Evolutionary conservation across 805 yeast genomes (phyloP).

Genomic region (Yueomyces sinensis): DNA sequence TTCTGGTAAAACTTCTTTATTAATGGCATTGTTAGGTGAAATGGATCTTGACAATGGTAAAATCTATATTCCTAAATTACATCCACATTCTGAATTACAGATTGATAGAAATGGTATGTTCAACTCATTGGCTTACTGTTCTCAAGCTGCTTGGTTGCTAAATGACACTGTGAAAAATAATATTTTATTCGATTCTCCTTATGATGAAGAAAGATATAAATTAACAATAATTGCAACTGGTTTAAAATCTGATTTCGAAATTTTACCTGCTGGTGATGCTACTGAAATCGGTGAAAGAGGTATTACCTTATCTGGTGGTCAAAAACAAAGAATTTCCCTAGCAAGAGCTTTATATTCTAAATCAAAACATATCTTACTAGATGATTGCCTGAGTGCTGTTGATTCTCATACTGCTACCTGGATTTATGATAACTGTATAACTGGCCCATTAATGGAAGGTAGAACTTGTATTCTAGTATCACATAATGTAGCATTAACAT

Average conservation of each 20-base stretch:
- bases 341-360: conserved; percentile 90
- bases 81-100: conserved; percentile 57
- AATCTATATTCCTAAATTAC: conserved; percentile 67
- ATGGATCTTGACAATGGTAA: conserved; percentile 65
- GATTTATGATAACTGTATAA: conserved; percentile 83
- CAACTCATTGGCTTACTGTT: conserved; percentile 89
- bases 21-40: conserved; percentile 87
- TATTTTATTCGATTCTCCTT: conserved; percentile 65
- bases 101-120: conserved; percentile 78
- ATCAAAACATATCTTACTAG: conserved; percentile 70
- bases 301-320: conserved; percentile 93
- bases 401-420: conserved; percentile 93
- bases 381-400: conserved; percentile 93
- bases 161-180: conserved; percentile 82
- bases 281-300: conserved; percentile 98
- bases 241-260: conserved; percentile 72
- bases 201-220: conserved; percentile 59
- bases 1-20: conserved; percentile 82
- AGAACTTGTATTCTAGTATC: conserved; percentile 88
- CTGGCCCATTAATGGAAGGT: conserved; percentile 72
- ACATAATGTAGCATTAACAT: conserved; percentile 84
- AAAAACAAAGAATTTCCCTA: conserved; percentile 88
- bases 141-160: conserved; percentile 92
- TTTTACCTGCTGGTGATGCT: conserved; percentile 76
- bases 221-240: conserved; percentile 85